Percentiles rank a stretch among this genome's conserved stretches.
Evolutionary conservation across 345 rosid species (phyloP).

Genomic region (Alliaria petiolata): DNA sequence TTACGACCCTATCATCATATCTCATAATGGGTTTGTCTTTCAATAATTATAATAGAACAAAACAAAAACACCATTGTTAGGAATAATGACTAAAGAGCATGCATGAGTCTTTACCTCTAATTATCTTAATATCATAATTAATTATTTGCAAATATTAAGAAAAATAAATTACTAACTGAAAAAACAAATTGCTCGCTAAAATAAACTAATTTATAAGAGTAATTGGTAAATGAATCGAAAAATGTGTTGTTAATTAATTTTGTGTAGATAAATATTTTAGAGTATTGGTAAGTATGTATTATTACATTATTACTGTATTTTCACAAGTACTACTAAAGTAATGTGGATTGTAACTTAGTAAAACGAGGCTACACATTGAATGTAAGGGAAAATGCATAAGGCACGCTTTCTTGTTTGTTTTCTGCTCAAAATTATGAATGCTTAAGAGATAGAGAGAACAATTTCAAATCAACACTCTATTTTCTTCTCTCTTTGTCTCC

Average conservation of each 20-base stretch:
- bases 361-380: no score
- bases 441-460: not conserved
- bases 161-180: no score
- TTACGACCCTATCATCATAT: constrained; percentile 34
- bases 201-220: no score
- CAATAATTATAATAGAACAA: constrained; percentile 17
- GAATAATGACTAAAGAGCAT: constrained; percentile 25
- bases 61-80: constrained; percentile 25
- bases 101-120: constrained; percentile 2
- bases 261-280: no score
- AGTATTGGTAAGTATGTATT: no score
- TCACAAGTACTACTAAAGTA: no score
- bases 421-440: constrained; percentile 1
- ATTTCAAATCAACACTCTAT: not conserved
- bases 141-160: not conserved
- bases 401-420: constrained; percentile 1
- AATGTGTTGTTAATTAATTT: no score
- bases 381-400: not conserved
- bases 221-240: no score
- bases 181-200: no score
- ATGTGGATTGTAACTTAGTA: no score
- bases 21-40: constrained; percentile 50
- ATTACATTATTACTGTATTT: no score
- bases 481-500: constrained; percentile 9
- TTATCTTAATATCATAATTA: not conserved